These are phyloP conservation scores for Capniomyces stellatus DNA, from an alignment of 371 early-diverging fungal genomes.

Conservation along the genomic window DNA sequence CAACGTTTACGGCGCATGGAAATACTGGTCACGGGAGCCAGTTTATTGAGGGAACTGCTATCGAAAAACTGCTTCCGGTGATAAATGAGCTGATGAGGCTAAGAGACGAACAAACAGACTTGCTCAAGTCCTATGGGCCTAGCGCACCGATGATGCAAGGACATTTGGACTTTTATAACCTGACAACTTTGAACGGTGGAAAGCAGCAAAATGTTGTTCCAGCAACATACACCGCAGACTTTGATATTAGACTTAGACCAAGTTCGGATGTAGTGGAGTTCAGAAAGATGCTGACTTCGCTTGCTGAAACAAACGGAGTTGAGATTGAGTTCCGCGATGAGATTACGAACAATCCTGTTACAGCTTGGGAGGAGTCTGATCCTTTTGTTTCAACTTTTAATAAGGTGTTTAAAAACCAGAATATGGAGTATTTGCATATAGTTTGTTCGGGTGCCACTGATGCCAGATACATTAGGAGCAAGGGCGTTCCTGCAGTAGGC, in stretches of 20 bases:
- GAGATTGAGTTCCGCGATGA: constrained; percentile 35
- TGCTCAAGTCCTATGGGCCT: constrained; percentile 6
- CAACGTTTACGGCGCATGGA: constrained; percentile 30
- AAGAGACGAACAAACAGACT: constrained; percentile 29
- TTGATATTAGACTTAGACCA: constrained; percentile 57
- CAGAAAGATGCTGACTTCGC: constrained; percentile 26
- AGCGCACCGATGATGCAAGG: constrained; percentile 20
- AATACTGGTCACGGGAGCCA: constrained; percentile 60
- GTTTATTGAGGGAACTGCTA: constrained; percentile 47
- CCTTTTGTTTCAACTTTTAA: constrained; percentile 33
- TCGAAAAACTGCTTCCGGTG: constrained; percentile 35
- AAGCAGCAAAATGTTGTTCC: constrained; percentile 50
- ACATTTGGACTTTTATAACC: constrained; percentile 55
- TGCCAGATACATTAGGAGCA: constrained; percentile 42
- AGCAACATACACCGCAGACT: constrained; percentile 32
- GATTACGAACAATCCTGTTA: constrained; percentile 27
- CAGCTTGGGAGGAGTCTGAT: constrained; percentile 30
- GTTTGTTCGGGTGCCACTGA: constrained; percentile 64
- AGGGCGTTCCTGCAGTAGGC: constrained; percentile 51
- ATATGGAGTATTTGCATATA: constrained; percentile 28
- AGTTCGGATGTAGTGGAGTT: constrained; percentile 31
- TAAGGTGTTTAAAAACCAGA: constrained; percentile 33
- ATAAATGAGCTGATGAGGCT: constrained; percentile 36
- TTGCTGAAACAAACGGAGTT: constrained; percentile 30
- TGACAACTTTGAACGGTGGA: constrained; percentile 41